Evolutionary conservation across 2,329 filamentous ascomycete species (phyloP), one percentile per base, ranked within the genome.

Genomic region (Xylariaceae sp.): DNA sequence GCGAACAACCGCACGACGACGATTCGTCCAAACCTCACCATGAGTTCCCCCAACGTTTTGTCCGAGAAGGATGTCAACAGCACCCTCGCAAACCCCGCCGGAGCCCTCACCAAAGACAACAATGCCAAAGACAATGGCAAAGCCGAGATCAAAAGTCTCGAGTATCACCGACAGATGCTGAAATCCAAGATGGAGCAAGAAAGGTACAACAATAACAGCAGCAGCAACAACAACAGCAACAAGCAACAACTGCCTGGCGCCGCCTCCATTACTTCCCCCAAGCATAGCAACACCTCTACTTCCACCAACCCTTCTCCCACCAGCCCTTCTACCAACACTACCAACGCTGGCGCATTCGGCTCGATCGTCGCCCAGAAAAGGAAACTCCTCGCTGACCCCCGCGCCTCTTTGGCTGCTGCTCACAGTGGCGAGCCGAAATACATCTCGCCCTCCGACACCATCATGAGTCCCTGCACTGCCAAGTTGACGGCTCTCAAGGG

Each of bases 391-490:
- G 72, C 62, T 64, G 56, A 65, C 63, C 47, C 55, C 37, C 50
- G 35, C 39, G 50, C 58, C 60, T 49, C 43, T 19, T 19, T 53
- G 53, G 52, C 53, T 29, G 41, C 45, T 44, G 19, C 19, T 19
- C 19, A 50, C 57, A 68, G 74, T 62, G 73, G 74, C 50, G 65
- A 71, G 45, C 74, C 77, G 64, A 75, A 80, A 62, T 92, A 91
- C 73, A 77, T 91, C 70, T 91, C 87, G 19, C 89, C 89, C 2
- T 91, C 88, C n/a, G 89, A 95, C 72, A 85, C 84, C 73, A 91
- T 95, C 76, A 88, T 91, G 85, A 91, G 87, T 65, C 89, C 89
- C 37, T 91, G 88, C 72, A 88, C 86, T 19, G 86, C 88, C 71
- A 94, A 94, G 79, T 81, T 94, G 65, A 87, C 80, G 60, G 86